Evolutionary conservation across 139 green algal genomes (phyloP), one percentile per base, ranked within the genome.

Genomic region (Ostreobium quekettii): DNA sequence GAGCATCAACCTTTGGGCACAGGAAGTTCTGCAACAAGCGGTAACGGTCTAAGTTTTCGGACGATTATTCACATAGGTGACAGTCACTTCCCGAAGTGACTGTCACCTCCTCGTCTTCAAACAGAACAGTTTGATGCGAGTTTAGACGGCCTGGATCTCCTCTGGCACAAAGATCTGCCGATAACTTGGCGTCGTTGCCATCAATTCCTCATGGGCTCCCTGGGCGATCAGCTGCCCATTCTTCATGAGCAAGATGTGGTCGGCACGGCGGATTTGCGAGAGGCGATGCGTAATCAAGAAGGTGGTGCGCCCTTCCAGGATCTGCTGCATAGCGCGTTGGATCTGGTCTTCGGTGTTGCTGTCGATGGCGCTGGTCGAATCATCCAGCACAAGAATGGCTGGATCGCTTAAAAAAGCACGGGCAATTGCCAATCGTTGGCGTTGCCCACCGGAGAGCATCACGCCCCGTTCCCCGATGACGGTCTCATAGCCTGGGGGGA

Each of bases 271-370:
- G 42, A 97, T 83, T 2, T 91, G 97, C 38, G 78, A 91, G 49
- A 97, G 78, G 15, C 91, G 71, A 77, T 97, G 91, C 1, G 91
- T 91, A 33, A 97, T 93, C 15, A 97, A 85, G 2, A 97, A 66
- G 6, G 89, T 81, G 1, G 91, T 97, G 49, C 88, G 80, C 29
- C 80, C 83, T 1, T 67, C 58, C 89, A 97, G 91, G 0, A 96
- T 72, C 0, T 83, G 72, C 62, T 96, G 85, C 64, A 97, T 73
- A 1, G 92, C 92, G 64, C 93, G 85, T 76, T 97, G 89, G 47
- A 97, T 36, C 26, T 64, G 47, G 30, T 28, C 66, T 49, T 82
- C 79, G 49, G 61, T 77, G 39, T 78, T 72, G 6, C 70, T 73
- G 47, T 82, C 76, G 59, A 85, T 66, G 22, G 73, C 76, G 30